Evolutionary conservation across 768 basidiomycete species (phyloP).

Genomic region (Flagelloscypha sp.): DNA sequence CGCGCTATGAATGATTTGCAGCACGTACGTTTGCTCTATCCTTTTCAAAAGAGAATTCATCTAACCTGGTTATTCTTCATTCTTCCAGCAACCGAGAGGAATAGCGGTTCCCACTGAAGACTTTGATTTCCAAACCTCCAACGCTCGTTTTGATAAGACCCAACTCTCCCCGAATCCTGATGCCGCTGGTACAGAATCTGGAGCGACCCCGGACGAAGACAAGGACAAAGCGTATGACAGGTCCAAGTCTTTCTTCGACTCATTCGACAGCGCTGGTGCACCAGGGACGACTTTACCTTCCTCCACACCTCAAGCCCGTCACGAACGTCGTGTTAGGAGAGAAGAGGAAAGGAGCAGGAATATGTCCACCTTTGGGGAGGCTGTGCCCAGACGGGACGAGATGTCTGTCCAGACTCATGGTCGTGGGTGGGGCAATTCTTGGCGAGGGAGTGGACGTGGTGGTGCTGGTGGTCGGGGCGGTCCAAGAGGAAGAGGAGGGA

Average conservation of each 20-base stretch:
- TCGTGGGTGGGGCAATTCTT: too few species aligned
- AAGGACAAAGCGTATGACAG: conserved; percentile 65
- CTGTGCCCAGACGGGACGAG: too few species aligned
- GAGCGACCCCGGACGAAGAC: conserved; percentile 15
- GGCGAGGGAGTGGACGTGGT: too few species aligned
- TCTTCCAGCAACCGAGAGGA: too few species aligned
- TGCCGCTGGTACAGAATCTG: conserved; percentile 13
- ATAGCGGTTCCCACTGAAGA: conserved; percentile 63
- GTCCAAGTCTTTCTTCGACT: conserved; percentile 75
- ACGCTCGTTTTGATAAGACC: conserved; percentile 76
- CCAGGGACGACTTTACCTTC: conserved; percentile 31
- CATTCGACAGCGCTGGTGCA: conserved; percentile 27
- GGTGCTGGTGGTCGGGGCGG: too few species aligned
- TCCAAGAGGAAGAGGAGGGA: too few species aligned
- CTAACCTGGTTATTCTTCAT: too few species aligned
- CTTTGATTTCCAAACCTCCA: conserved; percentile 75
- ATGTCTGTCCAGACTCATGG: too few species aligned
- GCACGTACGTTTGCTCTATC: too few species aligned
- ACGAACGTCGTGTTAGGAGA: conserved; percentile 41
- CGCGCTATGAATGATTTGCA: conserved; percentile 45
- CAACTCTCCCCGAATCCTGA: conserved; percentile 31
- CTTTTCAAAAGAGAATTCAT: too few species aligned
- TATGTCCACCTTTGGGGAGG: conserved; percentile 82
- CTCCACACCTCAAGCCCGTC: conserved; percentile 30
- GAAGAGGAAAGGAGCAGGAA: conserved; percentile 83